Percentiles rank a stretch among this genome's conserved stretches.
These are phyloP conservation scores for Pseudogymnoascus sp. DNA, from an alignment of 2,329 filamentous ascomycete species.

Conservation along the genomic window DNA sequence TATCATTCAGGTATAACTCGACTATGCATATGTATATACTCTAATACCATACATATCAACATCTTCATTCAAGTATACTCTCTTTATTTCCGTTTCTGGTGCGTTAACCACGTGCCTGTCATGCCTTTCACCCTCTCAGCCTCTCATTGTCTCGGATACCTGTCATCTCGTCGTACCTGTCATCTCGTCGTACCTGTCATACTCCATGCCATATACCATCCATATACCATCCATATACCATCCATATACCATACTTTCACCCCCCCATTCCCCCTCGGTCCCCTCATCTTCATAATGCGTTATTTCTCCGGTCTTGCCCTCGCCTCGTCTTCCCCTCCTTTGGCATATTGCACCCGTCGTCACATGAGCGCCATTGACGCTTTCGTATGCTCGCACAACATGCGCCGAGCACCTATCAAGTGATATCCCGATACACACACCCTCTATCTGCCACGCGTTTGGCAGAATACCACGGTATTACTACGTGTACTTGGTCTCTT, in stretches of 20 bases:
- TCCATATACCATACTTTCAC: not conserved
- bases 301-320: not conserved
- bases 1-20: not conserved
- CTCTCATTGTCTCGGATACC: too few relatives aligned
- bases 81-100: not conserved
- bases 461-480: not conserved
- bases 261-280: not conserved
- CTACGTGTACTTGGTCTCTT: not conserved
- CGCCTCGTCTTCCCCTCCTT: not conserved
- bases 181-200: not conserved
- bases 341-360: not conserved
- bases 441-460: not conserved
- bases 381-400: not conserved
- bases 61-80: not conserved
- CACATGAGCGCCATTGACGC: conserved; percentile 1
- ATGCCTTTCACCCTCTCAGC: too few relatives aligned
- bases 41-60: not conserved
- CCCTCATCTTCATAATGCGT: not conserved
- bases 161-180: not conserved
- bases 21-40: not conserved
- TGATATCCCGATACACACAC: conserved; percentile 1
- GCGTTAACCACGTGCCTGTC: not conserved
- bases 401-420: not conserved
- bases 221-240: not conserved
- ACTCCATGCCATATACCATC: not conserved